Evolutionary conservation across 2,329 filamentous ascomycete species (phyloP).

Genomic region (Fonsecaea multimorphosa): DNA sequence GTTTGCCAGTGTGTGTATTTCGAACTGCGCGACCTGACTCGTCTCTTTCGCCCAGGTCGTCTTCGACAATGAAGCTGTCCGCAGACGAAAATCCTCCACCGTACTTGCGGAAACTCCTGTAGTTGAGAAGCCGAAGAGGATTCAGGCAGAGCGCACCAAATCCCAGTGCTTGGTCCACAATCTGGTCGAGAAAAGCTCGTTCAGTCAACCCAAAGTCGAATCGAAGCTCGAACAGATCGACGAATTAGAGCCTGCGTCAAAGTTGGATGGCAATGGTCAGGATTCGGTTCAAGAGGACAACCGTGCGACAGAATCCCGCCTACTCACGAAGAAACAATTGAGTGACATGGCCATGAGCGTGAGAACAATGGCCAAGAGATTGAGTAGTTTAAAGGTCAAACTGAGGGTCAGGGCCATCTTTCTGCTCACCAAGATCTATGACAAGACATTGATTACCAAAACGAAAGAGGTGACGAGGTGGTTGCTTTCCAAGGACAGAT

Average conservation of each 20-base stretch:
- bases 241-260: constrained; percentile 38
- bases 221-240: constrained; percentile 36
- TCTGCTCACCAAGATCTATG: constrained; percentile 88
- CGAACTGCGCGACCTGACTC: not conserved
- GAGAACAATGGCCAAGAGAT: constrained; percentile 81
- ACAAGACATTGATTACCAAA: constrained; percentile 76
- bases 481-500: constrained; percentile 74
- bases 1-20: not conserved
- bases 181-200: constrained; percentile 54
- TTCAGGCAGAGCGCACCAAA: constrained; percentile 46
- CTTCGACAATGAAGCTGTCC: constrained; percentile 59
- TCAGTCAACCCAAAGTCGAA: constrained; percentile 36
- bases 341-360: constrained; percentile 98
- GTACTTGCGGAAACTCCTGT: constrained; percentile 44
- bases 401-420: constrained; percentile 84
- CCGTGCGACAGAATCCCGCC: constrained; percentile 65
- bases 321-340: constrained; percentile 92
- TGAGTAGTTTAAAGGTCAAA: constrained; percentile 82
- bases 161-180: constrained; percentile 69
- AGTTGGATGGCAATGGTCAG: constrained; percentile 32
- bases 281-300: constrained; percentile 42
- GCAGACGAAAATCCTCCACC: constrained; percentile 67
- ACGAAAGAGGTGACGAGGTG: constrained; percentile 79
- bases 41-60: constrained; percentile 55
- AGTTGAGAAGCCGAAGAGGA: constrained; percentile 44